Evolutionary conservation across 2,329 filamentous ascomycete genomes (phyloP).

Genomic region (Epichloe sp.): DNA sequence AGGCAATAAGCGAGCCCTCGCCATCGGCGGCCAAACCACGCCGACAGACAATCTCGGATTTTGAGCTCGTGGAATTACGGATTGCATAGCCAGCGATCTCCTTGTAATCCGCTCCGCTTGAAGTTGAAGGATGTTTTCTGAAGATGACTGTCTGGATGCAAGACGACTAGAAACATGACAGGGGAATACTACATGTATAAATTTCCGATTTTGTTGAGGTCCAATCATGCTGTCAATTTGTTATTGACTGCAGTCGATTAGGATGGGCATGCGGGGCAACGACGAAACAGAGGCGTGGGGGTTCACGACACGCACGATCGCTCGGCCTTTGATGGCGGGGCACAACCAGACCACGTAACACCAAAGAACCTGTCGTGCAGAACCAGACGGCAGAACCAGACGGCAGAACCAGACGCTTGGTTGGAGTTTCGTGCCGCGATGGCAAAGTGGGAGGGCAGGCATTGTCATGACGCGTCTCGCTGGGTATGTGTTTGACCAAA

Average conservation of each 20-base stretch:
- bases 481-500: not conserved
- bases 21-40: too few species aligned
- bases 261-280: not conserved
- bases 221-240: not conserved
- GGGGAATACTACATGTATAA: not conserved
- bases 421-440: not conserved
- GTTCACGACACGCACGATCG: too few species aligned
- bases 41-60: too few species aligned
- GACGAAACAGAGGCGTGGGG: not conserved
- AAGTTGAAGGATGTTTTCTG: too few species aligned
- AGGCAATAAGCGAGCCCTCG: too few species aligned
- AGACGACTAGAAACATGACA: not conserved
- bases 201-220: not conserved
- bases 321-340: not conserved
- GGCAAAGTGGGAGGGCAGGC: not conserved
- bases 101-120: too few species aligned
- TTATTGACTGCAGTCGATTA: not conserved
- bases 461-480: too few species aligned
- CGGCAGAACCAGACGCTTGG: too few species aligned
- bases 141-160: not conserved
- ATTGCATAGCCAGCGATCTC: too few species aligned
- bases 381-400: too few species aligned
- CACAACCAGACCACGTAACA: not conserved
- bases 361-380: not conserved
- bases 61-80: too few species aligned